Evolutionary conservation across 1,284 basidiomycete species (phyloP).

Genomic region (Golubevia sp.): DNA sequence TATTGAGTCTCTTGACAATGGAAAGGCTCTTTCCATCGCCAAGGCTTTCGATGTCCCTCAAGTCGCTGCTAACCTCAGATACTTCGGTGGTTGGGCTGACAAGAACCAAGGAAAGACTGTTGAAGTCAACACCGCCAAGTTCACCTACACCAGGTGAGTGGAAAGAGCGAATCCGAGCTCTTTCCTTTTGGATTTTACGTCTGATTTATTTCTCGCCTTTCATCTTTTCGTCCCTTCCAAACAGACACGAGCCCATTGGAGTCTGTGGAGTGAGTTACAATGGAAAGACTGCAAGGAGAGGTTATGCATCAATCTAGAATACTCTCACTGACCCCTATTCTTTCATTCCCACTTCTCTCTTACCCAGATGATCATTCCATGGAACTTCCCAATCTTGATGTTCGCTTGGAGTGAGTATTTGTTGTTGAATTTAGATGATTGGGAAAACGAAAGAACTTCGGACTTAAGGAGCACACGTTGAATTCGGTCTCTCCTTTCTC

Average conservation of each 20-base stretch:
- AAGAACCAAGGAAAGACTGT: slow-evolving; percentile 83
- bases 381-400: slow-evolving; percentile 72
- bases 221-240: slow-evolving; percentile 67
- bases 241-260: slow-evolving; percentile 89
- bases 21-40: slow-evolving; percentile 78
- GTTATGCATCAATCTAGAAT: too few relatives aligned
- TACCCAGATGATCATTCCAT: slow-evolving; percentile 69
- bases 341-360: not conserved
- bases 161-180: too few relatives aligned
- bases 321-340: slow-evolving; percentile 16
- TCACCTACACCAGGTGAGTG: slow-evolving; percentile 67
- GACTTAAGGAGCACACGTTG: too few relatives aligned
- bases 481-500: slow-evolving; percentile 84
- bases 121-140: slow-evolving; percentile 78
- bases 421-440: slow-evolving; percentile 79
- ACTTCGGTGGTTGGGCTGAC: slow-evolving; percentile 73
- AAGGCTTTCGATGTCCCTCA: slow-evolving; percentile 72
- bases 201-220: slow-evolving; percentile 1
- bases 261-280: too few relatives aligned
- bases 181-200: too few relatives aligned
- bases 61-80: slow-evolving; percentile 69
- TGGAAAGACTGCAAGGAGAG: too few relatives aligned
- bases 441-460: too few relatives aligned
- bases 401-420: slow-evolving; percentile 57
- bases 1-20: slow-evolving; percentile 70